Conservation (phyloP, 768 basidiomycete species). For the Hypsizygus marmoreus region DNA sequence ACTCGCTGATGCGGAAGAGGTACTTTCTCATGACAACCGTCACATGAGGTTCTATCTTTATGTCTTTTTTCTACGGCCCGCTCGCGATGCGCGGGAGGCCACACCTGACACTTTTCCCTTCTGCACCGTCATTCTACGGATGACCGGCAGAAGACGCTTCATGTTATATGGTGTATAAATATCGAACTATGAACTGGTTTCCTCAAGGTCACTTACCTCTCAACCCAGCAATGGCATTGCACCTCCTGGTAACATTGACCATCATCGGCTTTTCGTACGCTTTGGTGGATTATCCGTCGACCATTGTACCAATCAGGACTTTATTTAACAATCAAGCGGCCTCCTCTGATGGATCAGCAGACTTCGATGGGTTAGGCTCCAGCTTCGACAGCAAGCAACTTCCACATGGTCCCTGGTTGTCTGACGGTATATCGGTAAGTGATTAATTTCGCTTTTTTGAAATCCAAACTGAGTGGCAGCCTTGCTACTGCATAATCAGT, state of each 20-base stretch:
- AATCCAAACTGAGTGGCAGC: neutral
- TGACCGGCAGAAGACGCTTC: neutral
- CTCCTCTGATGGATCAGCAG: conserved; percentile 37
- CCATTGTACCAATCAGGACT: conserved; percentile 25
- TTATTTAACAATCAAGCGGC: conserved; percentile 48
- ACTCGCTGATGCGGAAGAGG: too few relatives aligned
- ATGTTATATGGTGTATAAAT: neutral
- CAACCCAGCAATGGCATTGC: neutral
- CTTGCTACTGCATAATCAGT: too few relatives aligned
- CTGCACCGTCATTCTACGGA: conserved; percentile 1
- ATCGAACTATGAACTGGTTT: neutral
- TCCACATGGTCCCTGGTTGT: conserved; percentile 37
- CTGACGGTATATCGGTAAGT: conserved; percentile 41
- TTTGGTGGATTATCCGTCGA: conserved; percentile 31
- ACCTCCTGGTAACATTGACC: neutral
- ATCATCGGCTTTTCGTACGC: neutral
- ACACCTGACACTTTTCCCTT: neutral
- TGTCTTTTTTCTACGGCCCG: conserved; percentile 2
- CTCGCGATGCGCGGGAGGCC: neutral
- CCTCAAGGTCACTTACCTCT: too few relatives aligned
- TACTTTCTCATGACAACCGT: neutral
- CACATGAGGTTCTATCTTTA: conserved; percentile 1
- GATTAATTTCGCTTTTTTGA: neutral
- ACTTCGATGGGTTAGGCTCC: conserved; percentile 40
- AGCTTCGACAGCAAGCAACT: conserved; percentile 44